phyloP scores from a whole-genome alignment of 2,329 filamentous ascomycete genomes.

The Shiraia sp. region DNA sequence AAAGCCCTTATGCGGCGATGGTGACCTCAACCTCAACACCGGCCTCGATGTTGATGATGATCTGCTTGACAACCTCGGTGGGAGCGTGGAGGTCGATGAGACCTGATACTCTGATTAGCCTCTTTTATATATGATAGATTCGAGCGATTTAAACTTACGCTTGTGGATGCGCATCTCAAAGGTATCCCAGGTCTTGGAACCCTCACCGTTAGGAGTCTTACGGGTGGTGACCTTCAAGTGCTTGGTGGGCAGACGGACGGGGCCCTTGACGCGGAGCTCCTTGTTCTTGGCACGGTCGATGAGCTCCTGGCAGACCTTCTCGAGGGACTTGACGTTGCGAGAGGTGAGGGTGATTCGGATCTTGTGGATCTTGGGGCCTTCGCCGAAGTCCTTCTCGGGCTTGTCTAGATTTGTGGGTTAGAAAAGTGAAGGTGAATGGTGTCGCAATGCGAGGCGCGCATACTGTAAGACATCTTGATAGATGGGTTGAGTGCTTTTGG shows the following conservation, averaged over 20 bases:
- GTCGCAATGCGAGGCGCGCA: neutral
- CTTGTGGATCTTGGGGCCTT: conserved; percentile 95
- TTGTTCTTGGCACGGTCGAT: conserved; percentile 98
- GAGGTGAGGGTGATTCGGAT: conserved; percentile 97
- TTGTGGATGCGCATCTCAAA: conserved; percentile 99
- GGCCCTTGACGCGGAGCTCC: conserved; percentile 97
- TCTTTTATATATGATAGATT: neutral
- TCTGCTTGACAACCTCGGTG: conserved; percentile 96
- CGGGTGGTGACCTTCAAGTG: conserved; percentile 94
- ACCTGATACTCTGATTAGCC: conserved; percentile 19
- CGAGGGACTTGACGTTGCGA: conserved; percentile 91
- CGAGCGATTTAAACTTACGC: conserved; percentile 53
- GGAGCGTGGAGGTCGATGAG: conserved; percentile 98
- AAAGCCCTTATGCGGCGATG: conserved; percentile 71
- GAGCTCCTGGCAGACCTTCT: conserved; percentile 90
- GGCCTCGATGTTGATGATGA: conserved; percentile 95
- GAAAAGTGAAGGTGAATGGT: too few relatives aligned
- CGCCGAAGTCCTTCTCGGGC: conserved; percentile 87
- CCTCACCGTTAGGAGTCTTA: conserved; percentile 99
- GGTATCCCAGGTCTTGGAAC: conserved; percentile 99
- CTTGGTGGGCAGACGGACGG: conserved; percentile 97
- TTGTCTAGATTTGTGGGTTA: conserved; percentile 59
- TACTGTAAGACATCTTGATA: conserved; percentile 41
- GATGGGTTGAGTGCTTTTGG: conserved; percentile 13
- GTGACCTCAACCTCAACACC: conserved; percentile 93